Conservation (phyloP, 768 basidiomycete genomes). For the Trametes villosa region DNA sequence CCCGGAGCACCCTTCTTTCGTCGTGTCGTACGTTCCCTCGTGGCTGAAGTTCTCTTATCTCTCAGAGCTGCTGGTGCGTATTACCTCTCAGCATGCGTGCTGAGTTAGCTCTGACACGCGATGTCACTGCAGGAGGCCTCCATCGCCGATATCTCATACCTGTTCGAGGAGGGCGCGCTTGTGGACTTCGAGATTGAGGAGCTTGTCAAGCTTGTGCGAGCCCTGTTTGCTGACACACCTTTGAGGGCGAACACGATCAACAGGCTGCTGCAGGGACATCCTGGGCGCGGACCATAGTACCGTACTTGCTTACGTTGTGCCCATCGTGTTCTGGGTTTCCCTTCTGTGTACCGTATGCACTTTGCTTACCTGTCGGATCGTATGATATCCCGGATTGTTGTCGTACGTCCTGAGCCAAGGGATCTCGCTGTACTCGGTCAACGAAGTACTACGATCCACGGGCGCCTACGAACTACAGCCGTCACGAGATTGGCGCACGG, state of each 20-base stretch:
- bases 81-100: neutral
- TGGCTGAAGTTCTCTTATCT: slow-evolving; percentile 97
- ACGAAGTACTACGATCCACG: neutral
- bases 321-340: neutral
- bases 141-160: slow-evolving; percentile 88
- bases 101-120: neutral
- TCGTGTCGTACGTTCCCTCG: slow-evolving; percentile 84
- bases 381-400: neutral
- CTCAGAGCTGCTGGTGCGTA: slow-evolving; percentile 83
- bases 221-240: slow-evolving; percentile 87
- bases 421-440: neutral
- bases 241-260: slow-evolving; percentile 82
- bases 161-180: slow-evolving; percentile 88
- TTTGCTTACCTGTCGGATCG: slow-evolving; percentile 4
- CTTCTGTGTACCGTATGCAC: slow-evolving; percentile 3
- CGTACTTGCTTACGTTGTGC: neutral
- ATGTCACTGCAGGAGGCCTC: slow-evolving; percentile 73
- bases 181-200: slow-evolving; percentile 90
- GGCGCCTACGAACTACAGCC: neutral
- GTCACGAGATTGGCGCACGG: slow-evolving; percentile 28
- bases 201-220: slow-evolving; percentile 77
- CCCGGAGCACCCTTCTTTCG: slow-evolving; percentile 67
- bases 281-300: slow-evolving; percentile 31
- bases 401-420: neutral
- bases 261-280: slow-evolving; percentile 69